phyloP scores from a whole-genome alignment of 1,139 yeast species.

The Diutina ranongensis region DNA sequence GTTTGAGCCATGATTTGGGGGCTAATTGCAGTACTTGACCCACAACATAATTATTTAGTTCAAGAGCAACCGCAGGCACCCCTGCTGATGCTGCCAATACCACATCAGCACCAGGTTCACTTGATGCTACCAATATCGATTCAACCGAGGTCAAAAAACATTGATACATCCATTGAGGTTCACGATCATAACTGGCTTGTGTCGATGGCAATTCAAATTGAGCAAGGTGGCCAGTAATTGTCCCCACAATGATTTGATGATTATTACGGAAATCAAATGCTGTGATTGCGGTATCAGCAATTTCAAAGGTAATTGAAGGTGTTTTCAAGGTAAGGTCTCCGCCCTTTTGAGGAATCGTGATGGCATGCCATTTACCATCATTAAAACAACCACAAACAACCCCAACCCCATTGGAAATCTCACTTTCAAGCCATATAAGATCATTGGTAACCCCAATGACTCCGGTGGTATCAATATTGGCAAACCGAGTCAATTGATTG shows the following conservation, averaged over 20 bases:
- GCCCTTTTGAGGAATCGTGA: slow-evolving; percentile 21
- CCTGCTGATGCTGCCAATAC: slow-evolving; percentile 38
- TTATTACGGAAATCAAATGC: slow-evolving; percentile 45
- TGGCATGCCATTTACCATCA: slow-evolving; percentile 50
- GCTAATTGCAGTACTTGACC: slow-evolving; percentile 15
- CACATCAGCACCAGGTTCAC: slow-evolving; percentile 18
- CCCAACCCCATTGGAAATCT: slow-evolving; percentile 21
- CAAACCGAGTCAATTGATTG: slow-evolving; percentile 20
- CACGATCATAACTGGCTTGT: slow-evolving; percentile 8
- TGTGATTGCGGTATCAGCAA: slow-evolving; percentile 24
- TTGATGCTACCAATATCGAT: slow-evolving; percentile 23
- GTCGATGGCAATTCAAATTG: slow-evolving; percentile 39
- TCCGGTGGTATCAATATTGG: slow-evolving; percentile 22
- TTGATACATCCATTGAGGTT: slow-evolving; percentile 34
- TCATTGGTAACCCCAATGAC: slow-evolving; percentile 38
- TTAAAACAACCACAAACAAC: slow-evolving; percentile 45
- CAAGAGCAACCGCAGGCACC: slow-evolving; percentile 27
- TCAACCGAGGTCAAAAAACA: slow-evolving; percentile 43
- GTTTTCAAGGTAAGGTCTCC: slow-evolving; percentile 5
- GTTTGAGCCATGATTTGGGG: slow-evolving; percentile 9
- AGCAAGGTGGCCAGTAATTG: slow-evolving; percentile 52
- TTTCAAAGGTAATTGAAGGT: slow-evolving; percentile 16
- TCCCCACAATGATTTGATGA: slow-evolving; percentile 46
- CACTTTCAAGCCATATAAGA: slow-evolving; percentile 39
- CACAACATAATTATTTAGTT: slow-evolving; percentile 30